Evolutionary conservation across 345 rosid species (phyloP), one percentile per base, ranked within the genome.

Genomic region (Dimocarpus longan): DNA sequence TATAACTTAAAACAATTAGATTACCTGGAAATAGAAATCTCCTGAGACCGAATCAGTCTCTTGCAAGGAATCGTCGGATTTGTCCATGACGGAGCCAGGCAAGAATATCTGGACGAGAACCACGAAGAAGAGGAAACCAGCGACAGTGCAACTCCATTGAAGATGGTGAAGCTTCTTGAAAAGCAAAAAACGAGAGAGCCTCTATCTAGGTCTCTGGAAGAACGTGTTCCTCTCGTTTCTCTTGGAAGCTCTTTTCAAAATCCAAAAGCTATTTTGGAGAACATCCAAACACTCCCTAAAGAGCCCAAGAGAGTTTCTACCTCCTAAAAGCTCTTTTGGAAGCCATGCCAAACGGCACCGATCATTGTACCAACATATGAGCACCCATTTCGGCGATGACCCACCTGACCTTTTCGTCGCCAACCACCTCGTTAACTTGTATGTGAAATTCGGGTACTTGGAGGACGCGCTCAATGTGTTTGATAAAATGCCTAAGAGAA

Each of bases 391-490:
- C 37, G 37, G 37, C 37, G 37, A 32, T 21, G 15, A 28, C 37
- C 74, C 79, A 0, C 80, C 60, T 0, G 83, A 85, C 72, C 37
- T 92, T 42, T 77, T 89, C 75, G 85, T 93, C 6, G 74, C 86
- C 15, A 95, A 95, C 81, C 94, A 89, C 77, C 78, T 95, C 46
- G 83, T 93, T 0, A 87, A 89, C 5, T 83, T 93, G 95, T 93
- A 89, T 1, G 81, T 78, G 0, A 95, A 95, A 79, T 91, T 91
- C 19, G 98, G 98, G n/a, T 68, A 85, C 24, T 62, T 91, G n/a
- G 39, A 24, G 0, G 10, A 62, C 75, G 95, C 98, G 16, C 89
- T 82, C 6, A 78, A 80, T 4, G 18, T 93, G 89, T 91, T 95
- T 71, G 97, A 89, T 42, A 83, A 80, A 76, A 95, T 95, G 98